Base-by-base conservation (phyloP, 768 basidiomycete genomes). In the Rickenella mellea region DNA sequence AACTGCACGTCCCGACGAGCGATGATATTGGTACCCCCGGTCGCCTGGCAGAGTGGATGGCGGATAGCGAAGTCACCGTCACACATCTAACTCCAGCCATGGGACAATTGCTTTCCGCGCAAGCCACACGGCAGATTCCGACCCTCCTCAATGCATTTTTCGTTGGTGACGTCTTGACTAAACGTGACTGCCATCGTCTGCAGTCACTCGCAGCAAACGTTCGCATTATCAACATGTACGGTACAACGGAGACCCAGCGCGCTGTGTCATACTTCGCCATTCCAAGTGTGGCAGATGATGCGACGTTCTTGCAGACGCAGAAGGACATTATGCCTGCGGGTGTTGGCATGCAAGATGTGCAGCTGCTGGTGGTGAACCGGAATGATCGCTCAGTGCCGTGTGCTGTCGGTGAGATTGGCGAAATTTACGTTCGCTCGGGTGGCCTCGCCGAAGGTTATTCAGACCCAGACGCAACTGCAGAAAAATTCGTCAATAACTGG, bases 301-400 rank as follows among this genome's bases (percentile, higher is more conserved):
- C 83, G 1, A 92, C 91, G 1, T 97, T 96, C 74, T 73, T 98
- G 30, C 76, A 82, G 19, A 90, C 80, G 2, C 87, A 93, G 59
- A 99, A 99, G 64, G 96, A 98, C 55, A 83, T 96, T 62, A 94
- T 99, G 73, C 93, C 93, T 6, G 94, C 96, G 12, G 96, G 96
- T 5, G 74, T 83, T 62, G 96, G 96, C 31, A 99, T 99, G 96
- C 71, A 92, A 47, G 90, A 97, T 54, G 94, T 98, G 33, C 96
- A 99, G 56, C 80, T 99, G 3, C 73, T 98, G 19, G 92, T 99
- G 27, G 91, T 98, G 39, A 98, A 99, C 65, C 71, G 94, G 44
- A 72, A 72, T 47, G 88, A 98, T 66, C 71, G 81, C 52, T 80
- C 76, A 47, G 63, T 94, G 2, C 80, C 84, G 3, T 98, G 94